Conservation (phyloP, 176 grass and related monocot genomes). For the Oryza glumipatula region DNA sequence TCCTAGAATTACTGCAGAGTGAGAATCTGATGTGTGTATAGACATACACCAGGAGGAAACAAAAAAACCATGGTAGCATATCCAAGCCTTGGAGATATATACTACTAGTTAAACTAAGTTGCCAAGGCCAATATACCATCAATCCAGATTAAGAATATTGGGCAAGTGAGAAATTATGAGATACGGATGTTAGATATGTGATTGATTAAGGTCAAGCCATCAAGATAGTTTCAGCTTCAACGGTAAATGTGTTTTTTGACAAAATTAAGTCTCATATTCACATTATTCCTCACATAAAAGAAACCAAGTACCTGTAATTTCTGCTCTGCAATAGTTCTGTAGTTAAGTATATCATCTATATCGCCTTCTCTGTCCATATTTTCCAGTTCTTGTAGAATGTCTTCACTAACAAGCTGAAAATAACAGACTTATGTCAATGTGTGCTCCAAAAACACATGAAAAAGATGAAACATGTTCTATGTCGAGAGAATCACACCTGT, state of each 20-base stretch:
- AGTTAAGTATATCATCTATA: constrained; percentile 93
- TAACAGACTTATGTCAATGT: constrained; percentile 18
- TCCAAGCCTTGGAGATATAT: not conserved
- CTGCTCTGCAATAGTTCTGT: constrained; percentile 85
- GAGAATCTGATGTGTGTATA: not conserved
- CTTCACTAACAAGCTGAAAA: constrained; percentile 80
- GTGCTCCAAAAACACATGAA: constrained; percentile 27
- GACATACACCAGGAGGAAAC: constrained; percentile 23
- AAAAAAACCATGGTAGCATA: not conserved
- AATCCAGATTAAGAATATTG: constrained; percentile 15
- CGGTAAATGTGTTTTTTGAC: not conserved
- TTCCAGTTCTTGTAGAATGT: constrained; percentile 81
- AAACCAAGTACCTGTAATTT: constrained; percentile 70
- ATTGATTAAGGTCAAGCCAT: not conserved
- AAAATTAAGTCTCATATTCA: constrained; percentile 22
- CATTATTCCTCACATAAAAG: constrained; percentile 30
- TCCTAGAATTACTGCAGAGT: constrained; percentile 6
- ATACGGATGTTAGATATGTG: constrained; percentile 1
- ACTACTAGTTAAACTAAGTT: not conserved
- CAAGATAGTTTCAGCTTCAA: constrained; percentile 16
- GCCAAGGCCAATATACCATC: constrained; percentile 14
- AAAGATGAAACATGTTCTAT: constrained; percentile 22
- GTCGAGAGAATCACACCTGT: constrained; percentile 47
- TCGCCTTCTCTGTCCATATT: constrained; percentile 92
- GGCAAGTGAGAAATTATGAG: not conserved